phyloP scores from a whole-genome alignment of 176 grass and related monocot species.

The Avena atlantica region DNA sequence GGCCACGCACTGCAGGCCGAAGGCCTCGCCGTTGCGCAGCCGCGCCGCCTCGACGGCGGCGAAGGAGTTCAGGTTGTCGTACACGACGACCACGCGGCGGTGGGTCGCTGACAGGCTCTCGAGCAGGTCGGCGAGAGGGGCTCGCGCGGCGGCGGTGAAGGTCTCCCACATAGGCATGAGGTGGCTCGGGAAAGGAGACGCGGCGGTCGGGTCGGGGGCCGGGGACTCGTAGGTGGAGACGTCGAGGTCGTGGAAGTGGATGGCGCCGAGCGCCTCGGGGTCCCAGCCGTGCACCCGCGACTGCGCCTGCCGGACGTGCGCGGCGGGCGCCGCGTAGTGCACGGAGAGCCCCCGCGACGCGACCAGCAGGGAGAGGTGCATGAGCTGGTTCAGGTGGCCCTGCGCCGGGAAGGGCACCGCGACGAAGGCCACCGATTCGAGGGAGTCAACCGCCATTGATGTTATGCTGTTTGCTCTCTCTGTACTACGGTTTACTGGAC shows the following conservation, averaged over 20 bases:
- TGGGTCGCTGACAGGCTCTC: conserved; percentile 2
- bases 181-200: conserved; percentile 53
- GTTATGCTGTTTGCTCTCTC: too few relatives aligned
- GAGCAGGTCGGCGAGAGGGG: conserved; percentile 43
- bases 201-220: conserved; percentile 28
- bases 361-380: conserved; percentile 63
- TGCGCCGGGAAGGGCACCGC: conserved; percentile 70
- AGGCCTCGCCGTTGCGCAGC: conserved; percentile 57
- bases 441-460: not conserved
- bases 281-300: conserved; percentile 49
- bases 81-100: conserved; percentile 53
- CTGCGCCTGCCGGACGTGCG: conserved; percentile 57
- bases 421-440: conserved; percentile 49
- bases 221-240: conserved; percentile 46
- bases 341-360: conserved; percentile 49
- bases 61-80: conserved; percentile 44
- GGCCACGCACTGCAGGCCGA: conserved; percentile 47
- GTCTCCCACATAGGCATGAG: conserved; percentile 47
- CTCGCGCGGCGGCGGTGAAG: conserved; percentile 8
- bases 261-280: not conserved
- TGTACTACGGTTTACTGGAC: too few relatives aligned
- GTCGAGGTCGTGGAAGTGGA: conserved; percentile 60
- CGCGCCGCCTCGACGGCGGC: conserved; percentile 29
- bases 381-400: conserved; percentile 74
- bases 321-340: conserved; percentile 63